Evolutionary conservation across 805 yeast genomes (phyloP).

Genomic region (Candida suzukii): DNA sequence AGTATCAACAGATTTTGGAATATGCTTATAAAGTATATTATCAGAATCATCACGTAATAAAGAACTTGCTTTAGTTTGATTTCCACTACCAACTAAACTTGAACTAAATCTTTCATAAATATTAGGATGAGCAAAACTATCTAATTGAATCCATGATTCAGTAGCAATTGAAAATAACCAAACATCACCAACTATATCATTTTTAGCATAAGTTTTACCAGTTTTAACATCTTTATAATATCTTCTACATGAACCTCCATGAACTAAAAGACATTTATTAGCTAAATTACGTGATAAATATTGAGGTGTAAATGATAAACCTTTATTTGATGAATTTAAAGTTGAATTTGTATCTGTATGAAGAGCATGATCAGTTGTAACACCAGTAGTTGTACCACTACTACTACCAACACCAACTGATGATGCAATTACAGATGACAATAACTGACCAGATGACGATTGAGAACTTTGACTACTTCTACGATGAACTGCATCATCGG

Average conservation of each 20-base stretch:
- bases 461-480: conserved; percentile 1
- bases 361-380: neutral
- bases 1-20: neutral
- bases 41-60: conserved; percentile 3
- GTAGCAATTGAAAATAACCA: conserved; percentile 43
- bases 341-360: conserved; percentile 6
- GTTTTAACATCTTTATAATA: conserved; percentile 14
- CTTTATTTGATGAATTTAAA: conserved; percentile 5
- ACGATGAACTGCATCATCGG: neutral
- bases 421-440: conserved; percentile 1
- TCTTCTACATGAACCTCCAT: conserved; percentile 26
- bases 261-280: conserved; percentile 6
- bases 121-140: conserved; percentile 19
- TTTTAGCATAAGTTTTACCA: conserved; percentile 12
- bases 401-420: too few species aligned
- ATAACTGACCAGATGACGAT: conserved; percentile 2
- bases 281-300: neutral
- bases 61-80: conserved; percentile 1
- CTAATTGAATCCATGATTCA: conserved; percentile 32
- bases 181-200: conserved; percentile 35
- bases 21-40: conserved; percentile 3
- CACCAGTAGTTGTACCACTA: too few species aligned
- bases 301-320: conserved; percentile 1
- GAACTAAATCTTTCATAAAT: conserved; percentile 12
- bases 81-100: conserved; percentile 3